phyloP scores from a whole-genome alignment of 2,329 filamentous ascomycete genomes.

The Pseudophaeomoniella oleicola region DNA sequence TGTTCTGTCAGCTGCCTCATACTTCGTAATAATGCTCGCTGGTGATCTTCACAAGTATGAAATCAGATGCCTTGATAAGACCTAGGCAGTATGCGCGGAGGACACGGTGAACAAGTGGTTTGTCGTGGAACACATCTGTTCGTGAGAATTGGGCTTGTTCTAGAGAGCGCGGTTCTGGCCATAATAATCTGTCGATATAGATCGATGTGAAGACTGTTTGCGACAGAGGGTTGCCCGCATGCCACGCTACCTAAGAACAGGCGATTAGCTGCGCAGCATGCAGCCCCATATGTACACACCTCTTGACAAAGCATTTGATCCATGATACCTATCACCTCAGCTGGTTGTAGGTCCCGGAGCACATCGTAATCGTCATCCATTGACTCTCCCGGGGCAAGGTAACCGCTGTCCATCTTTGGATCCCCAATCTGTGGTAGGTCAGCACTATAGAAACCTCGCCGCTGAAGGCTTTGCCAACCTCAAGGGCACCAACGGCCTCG shows the following conservation, averaged over 20 bases:
- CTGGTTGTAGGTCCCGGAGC: constrained; percentile 49
- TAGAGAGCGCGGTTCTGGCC: constrained; percentile 49
- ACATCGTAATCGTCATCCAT: constrained; percentile 75
- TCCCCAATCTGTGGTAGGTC: constrained; percentile 69
- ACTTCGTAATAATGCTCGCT: constrained; percentile 87
- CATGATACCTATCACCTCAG: constrained; percentile 82
- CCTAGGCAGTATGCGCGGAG: constrained; percentile 77
- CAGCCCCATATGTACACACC: constrained; percentile 32
- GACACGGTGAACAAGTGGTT: constrained; percentile 43
- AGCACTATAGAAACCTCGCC: not conserved
- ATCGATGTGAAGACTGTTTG: constrained; percentile 89
- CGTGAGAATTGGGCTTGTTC: constrained; percentile 49
- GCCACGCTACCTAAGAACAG: constrained; percentile 75
- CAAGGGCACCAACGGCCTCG: constrained; percentile 69
- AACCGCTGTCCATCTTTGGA: constrained; percentile 95
- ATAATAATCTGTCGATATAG: constrained; percentile 72
- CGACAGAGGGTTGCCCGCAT: constrained; percentile 85
- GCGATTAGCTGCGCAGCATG: not conserved
- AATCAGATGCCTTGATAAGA: constrained; percentile 67
- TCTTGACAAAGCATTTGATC: constrained; percentile 84
- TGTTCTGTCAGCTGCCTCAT: constrained; percentile 14
- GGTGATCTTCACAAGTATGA: constrained; percentile 62
- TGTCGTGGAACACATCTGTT: constrained; percentile 12
- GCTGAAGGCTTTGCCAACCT: constrained; percentile 24
- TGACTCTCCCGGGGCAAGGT: constrained; percentile 61